Evolutionary conservation across 805 yeast genomes (phyloP), one percentile per base, ranked within the genome.

Genomic region (Lipomyces kockii): DNA sequence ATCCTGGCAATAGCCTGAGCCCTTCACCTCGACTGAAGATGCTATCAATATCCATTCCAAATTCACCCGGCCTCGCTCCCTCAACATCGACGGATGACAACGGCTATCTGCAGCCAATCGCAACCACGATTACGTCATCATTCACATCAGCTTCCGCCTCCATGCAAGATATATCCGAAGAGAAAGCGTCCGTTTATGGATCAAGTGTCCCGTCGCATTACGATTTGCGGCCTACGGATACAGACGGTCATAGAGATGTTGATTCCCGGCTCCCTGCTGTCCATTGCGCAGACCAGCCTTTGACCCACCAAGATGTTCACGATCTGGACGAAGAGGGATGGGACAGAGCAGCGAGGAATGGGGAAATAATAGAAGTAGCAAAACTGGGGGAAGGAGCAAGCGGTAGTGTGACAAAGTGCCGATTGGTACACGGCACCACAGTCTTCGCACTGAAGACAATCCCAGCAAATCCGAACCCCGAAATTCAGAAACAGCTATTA

Each of bases 311-410:
- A 52, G 86, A 82, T 65, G 82, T 87, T 27, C 84, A 83, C 60
- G 85, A 86, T 49, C 76, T 91, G 58, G 88, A 88, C 34, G 92
- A 90, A 60, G 86, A 85, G 17, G 92, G 88, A 61, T 93, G 98
- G 97, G 84, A 86, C 71, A 73, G 78, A 2, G 87, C 89, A 14
- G 51, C 60, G 8, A 82, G 85, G 63, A 77, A 81, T 35, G 85
- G 86, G 60, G 84, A 86, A 57, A 90, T 95, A 49, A 80, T 85
- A 7, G 92, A 91, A 63, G 71, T 93, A 51, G 87, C 87, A 25
- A 83, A 86, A 35, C 78, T 94, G 27, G 99, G 99, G 22, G 98
- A 95, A 80, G 99, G 99, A 20, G 89, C 91, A 46, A 97, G 97
- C 17, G 99, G 98, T 0, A 84, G 91, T 11, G 99, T 94, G 11